Evolutionary conservation across 2,329 filamentous ascomycete genomes (phyloP).

Genomic region (Malbranchea zuffiana): DNA sequence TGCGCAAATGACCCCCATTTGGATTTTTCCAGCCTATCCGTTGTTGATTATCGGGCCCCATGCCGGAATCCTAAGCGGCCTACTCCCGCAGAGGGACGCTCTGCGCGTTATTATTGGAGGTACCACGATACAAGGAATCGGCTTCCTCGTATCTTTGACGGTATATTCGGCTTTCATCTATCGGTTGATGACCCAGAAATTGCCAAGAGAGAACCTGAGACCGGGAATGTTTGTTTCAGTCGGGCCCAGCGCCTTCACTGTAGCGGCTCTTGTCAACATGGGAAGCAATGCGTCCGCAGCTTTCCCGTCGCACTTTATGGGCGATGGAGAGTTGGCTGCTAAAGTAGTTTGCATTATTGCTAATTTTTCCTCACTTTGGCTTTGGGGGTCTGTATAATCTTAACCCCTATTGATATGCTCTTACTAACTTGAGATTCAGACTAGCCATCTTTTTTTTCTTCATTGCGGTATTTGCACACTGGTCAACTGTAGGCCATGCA

Average conservation of each 20-base stretch:
- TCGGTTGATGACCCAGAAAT: slow-evolving; percentile 76
- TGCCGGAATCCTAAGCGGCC: slow-evolving; percentile 47
- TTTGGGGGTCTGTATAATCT: slow-evolving; percentile 56
- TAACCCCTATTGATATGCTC: too few species aligned
- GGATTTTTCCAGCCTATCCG: slow-evolving; percentile 80
- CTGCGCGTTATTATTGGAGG: slow-evolving; percentile 50
- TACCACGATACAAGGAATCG: slow-evolving; percentile 52
- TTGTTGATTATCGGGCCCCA: slow-evolving; percentile 66
- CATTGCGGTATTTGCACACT: slow-evolving; percentile 64
- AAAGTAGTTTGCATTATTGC: slow-evolving; percentile 45
- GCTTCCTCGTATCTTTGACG: slow-evolving; percentile 59
- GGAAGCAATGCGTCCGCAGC: slow-evolving; percentile 40
- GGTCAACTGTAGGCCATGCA: slow-evolving; percentile 50
- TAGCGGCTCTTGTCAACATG: slow-evolving; percentile 50
- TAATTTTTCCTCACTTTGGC: slow-evolving; percentile 61
- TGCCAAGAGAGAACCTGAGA: slow-evolving; percentile 62
- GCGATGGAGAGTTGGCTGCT: slow-evolving; percentile 44
- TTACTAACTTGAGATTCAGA: slow-evolving; percentile 22
- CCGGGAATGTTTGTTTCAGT: slow-evolving; percentile 81
- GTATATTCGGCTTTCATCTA: slow-evolving; percentile 78
- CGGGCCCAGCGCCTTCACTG: slow-evolving; percentile 62
- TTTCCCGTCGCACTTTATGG: slow-evolving; percentile 46
- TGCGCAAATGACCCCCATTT: slow-evolving; percentile 74
- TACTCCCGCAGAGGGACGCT: slow-evolving; percentile 34
- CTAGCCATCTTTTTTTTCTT: slow-evolving; percentile 78